These are phyloP conservation scores for Calonectria pseudoturangicola DNA, from an alignment of 2,329 filamentous ascomycete species.

Conservation along the genomic window DNA sequence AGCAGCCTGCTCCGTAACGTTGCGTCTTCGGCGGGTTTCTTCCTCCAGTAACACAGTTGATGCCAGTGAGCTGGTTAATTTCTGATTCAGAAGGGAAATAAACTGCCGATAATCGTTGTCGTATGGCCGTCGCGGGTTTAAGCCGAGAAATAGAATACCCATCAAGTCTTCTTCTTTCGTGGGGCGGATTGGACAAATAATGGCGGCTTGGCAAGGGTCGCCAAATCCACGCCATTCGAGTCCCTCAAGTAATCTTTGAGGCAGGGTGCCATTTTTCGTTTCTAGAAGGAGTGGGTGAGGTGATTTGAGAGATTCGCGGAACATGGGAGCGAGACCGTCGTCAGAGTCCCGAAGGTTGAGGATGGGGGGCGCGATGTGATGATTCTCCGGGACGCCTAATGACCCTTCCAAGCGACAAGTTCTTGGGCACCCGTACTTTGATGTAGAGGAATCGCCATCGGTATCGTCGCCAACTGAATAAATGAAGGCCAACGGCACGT, in stretches of 20 bases:
- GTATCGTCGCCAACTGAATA: conserved; percentile 68
- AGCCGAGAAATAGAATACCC: conserved; percentile 80
- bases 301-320: conserved; percentile 62
- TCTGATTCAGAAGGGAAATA: conserved; percentile 73
- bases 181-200: conserved; percentile 81
- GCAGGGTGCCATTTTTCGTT: conserved; percentile 71
- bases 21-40: conserved; percentile 75
- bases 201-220: conserved; percentile 78
- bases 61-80: conserved; percentile 79
- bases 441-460: conserved; percentile 52
- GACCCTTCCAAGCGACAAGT: conserved; percentile 66
- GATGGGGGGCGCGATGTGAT: conserved; percentile 63
- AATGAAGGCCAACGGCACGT: conserved; percentile 70
- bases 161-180: conserved; percentile 79
- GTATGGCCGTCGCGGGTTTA: conserved; percentile 83
- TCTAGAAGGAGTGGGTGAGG: conserved; percentile 64
- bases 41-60: conserved; percentile 83
- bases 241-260: conserved; percentile 73
- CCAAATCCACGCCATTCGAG: conserved; percentile 79
- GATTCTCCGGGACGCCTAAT: conserved; percentile 66
- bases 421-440: conserved; percentile 57
- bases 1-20: conserved; percentile 74
- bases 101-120: conserved; percentile 84
- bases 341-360: conserved; percentile 62
- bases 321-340: conserved; percentile 61